phyloP scores from a whole-genome alignment of 306 rosid genomes.

The Cicer arietinum region DNA sequence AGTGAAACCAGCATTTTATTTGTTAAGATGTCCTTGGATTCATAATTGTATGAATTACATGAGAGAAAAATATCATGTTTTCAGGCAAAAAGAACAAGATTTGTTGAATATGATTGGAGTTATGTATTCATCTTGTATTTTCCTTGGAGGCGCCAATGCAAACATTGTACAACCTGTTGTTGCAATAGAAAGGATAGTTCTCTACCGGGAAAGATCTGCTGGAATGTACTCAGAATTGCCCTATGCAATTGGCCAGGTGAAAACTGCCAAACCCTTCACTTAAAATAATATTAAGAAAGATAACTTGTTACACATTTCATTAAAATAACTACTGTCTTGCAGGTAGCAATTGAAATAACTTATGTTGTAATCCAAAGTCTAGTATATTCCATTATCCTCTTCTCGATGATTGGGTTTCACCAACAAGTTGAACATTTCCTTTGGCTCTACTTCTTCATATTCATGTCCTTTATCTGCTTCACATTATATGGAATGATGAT shows the following conservation, averaged over 20 bases:
- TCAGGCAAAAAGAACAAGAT: slow-evolving; percentile 62
- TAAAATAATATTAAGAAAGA: neutral
- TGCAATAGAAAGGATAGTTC: slow-evolving; percentile 68
- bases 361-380: slow-evolving; percentile 63
- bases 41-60: neutral
- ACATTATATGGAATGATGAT: slow-evolving; percentile 81
- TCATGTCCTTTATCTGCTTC: slow-evolving; percentile 77
- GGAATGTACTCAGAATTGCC: slow-evolving; percentile 86
- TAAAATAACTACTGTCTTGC: slow-evolving; percentile 20
- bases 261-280: neutral
- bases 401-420: slow-evolving; percentile 69
- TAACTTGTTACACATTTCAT: neutral
- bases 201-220: slow-evolving; percentile 83
- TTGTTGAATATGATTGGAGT: slow-evolving; percentile 65
- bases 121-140: slow-evolving; percentile 64
- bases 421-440: slow-evolving; percentile 57
- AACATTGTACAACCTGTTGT: slow-evolving; percentile 68
- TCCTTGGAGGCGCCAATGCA: slow-evolving; percentile 67
- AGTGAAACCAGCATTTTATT: neutral
- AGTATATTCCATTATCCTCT: slow-evolving; percentile 52
- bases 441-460: slow-evolving; percentile 74
- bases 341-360: slow-evolving; percentile 76
- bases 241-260: slow-evolving; percentile 77
- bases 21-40: neutral
- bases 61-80: slow-evolving; percentile 7